These are phyloP conservation scores for Cyclostephanos tholiformis DNA, from an alignment of 108 stramenopile species.

Conservation along the genomic window DNA sequence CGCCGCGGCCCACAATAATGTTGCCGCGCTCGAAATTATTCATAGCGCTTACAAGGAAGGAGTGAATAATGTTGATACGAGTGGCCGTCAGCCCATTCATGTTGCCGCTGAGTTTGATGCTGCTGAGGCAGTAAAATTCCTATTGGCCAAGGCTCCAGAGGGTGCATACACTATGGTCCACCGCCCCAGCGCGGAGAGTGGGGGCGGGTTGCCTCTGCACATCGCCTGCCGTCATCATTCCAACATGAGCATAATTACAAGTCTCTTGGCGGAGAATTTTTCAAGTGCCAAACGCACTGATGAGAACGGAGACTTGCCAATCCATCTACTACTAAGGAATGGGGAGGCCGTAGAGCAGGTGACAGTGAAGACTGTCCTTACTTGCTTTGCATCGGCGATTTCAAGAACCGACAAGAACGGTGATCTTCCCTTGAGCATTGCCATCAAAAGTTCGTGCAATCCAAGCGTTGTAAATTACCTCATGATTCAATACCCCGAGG, in stretches of 20 bases:
- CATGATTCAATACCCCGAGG: slow-evolving; percentile 75
- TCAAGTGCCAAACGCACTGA: slow-evolving; percentile 78
- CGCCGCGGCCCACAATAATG: slow-evolving; percentile 74
- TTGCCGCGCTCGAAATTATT: slow-evolving; percentile 76
- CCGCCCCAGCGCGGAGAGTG: slow-evolving; percentile 66
- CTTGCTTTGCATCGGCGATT: slow-evolving; percentile 71
- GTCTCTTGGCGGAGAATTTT: slow-evolving; percentile 80
- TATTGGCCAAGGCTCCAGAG: slow-evolving; percentile 72
- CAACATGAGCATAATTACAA: slow-evolving; percentile 80
- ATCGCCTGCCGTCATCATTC: slow-evolving; percentile 80
- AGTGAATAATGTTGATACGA: slow-evolving; percentile 72
- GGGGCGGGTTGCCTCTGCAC: slow-evolving; percentile 79
- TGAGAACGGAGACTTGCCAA: slow-evolving; percentile 79
- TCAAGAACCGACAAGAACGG: slow-evolving; percentile 85
- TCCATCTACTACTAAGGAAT: slow-evolving; percentile 71
- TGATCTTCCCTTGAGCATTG: slow-evolving; percentile 69
- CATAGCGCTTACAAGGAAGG: slow-evolving; percentile 84
- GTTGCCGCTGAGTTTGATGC: slow-evolving; percentile 84
- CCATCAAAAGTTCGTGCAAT: slow-evolving; percentile 69
- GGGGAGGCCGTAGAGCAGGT: slow-evolving; percentile 84
- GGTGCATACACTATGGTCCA: slow-evolving; percentile 85
- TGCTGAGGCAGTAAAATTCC: slow-evolving; percentile 75
- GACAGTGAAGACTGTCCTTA: slow-evolving; percentile 77
- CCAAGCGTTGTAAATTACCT: slow-evolving; percentile 66
- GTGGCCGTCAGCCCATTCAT: slow-evolving; percentile 79